Evolutionary conservation across 2,329 filamentous ascomycete species (phyloP).

Genomic region (Byssoonygena ceratinophila): DNA sequence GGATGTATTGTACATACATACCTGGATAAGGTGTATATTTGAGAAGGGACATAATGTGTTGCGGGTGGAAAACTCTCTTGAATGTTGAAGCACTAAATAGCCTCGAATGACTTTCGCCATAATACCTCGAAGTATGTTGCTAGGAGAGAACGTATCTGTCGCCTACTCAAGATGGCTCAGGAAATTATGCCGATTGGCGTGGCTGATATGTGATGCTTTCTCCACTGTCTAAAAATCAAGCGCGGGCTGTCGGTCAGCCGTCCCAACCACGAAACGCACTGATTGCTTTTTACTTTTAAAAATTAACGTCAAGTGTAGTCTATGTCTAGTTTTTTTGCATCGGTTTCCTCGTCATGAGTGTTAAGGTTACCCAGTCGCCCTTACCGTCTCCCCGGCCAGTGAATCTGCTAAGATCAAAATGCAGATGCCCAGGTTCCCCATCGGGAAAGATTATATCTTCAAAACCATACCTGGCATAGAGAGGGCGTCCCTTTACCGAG

Average conservation of each 20-base stretch:
- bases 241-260: no score
- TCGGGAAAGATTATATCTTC: slow-evolving; percentile 14
- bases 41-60: background rate
- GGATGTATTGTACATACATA: background rate
- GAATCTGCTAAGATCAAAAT: slow-evolving; percentile 13
- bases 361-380: slow-evolving; percentile 12
- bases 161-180: no score
- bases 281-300: no score
- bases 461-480: slow-evolving; percentile 26
- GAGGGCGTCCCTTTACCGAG: slow-evolving; percentile 19
- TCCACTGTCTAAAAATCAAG: no score
- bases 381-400: slow-evolving; percentile 7
- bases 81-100: no score
- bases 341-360: slow-evolving; percentile 12
- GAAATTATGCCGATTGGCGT: no score
- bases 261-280: no score
- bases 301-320: background rate
- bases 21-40: background rate
- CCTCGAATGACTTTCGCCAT: no score
- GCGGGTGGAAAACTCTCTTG: no score
- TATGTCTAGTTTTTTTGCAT: background rate
- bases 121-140: no score
- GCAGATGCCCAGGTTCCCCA: slow-evolving; percentile 4
- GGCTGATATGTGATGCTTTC: no score
- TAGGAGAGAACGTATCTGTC: no score